Conservation (phyloP, 2,329 filamentous ascomycete genomes). For the Calonectria leucothoes region DNA sequence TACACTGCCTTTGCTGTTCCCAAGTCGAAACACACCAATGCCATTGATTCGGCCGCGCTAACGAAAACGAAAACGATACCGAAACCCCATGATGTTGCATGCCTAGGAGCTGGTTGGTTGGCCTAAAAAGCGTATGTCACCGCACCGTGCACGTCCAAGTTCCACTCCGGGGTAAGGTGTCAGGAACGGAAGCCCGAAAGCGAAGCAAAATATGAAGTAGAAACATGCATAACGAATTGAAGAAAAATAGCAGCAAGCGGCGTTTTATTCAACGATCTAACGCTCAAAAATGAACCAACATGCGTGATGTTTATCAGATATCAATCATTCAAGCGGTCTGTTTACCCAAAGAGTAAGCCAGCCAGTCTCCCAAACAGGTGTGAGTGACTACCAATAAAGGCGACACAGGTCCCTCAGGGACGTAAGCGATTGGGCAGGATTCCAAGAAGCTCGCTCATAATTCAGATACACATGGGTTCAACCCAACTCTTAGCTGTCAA, state of each 20-base stretch:
- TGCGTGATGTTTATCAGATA: background rate
- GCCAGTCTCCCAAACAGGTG: background rate
- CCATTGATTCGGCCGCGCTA: background rate
- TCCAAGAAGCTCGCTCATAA: background rate
- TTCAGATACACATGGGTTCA: background rate
- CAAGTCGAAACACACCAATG: background rate
- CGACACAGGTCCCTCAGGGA: background rate
- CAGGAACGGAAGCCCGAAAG: background rate
- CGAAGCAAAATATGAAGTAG: background rate
- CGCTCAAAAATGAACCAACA: background rate
- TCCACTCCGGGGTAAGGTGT: background rate
- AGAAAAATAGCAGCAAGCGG: background rate
- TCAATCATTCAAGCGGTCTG: too few species aligned
- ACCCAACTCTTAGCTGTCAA: too few species aligned
- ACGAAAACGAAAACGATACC: conserved; percentile 1
- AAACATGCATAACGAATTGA: background rate
- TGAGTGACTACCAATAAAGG: background rate
- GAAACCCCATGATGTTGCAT: background rate
- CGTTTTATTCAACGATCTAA: background rate
- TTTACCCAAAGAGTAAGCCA: background rate
- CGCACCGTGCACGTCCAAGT: background rate
- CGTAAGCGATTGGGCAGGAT: background rate
- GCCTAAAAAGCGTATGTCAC: background rate
- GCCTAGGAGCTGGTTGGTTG: too few species aligned
- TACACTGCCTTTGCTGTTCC: background rate